Evolutionary conservation across 768 basidiomycete species (phyloP).

Genomic region (Phlebiopsis gigantea): DNA sequence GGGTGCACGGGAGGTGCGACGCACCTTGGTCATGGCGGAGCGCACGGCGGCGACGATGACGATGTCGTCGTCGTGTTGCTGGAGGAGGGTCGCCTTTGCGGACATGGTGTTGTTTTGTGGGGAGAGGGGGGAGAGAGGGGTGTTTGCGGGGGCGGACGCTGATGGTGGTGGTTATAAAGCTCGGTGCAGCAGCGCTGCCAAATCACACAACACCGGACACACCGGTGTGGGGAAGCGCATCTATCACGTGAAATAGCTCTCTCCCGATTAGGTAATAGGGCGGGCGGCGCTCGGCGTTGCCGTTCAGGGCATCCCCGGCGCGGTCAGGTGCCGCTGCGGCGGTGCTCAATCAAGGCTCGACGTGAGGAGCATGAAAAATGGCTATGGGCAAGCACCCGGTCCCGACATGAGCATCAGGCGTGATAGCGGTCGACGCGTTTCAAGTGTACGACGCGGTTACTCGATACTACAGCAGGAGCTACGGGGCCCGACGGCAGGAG

Average conservation of each 20-base stretch:
- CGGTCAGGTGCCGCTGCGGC: neutral
- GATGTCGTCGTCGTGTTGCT: slow-evolving; percentile 76
- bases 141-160: neutral
- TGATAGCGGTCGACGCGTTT: too few relatives aligned
- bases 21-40: slow-evolving; percentile 88
- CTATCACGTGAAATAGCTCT: slow-evolving; percentile 4
- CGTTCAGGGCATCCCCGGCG: neutral
- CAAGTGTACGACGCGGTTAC: too few relatives aligned
- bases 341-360: too few relatives aligned
- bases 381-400: too few relatives aligned
- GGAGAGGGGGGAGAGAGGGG: slow-evolving; percentile 2
- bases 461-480: too few relatives aligned
- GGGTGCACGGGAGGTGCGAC: slow-evolving; percentile 15
- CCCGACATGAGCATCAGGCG: too few relatives aligned
- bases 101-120: slow-evolving; percentile 7
- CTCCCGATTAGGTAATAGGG: neutral
- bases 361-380: too few relatives aligned
- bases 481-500: too few relatives aligned
- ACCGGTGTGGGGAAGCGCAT: neutral
- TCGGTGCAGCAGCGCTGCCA: neutral
- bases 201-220: neutral
- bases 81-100: slow-evolving; percentile 31
- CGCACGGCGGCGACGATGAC: slow-evolving; percentile 88
- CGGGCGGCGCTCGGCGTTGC: neutral
- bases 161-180: neutral